These are phyloP conservation scores for Verticillium longisporum DNA, from an alignment of 2,329 filamentous ascomycete species.

Conservation along the genomic window DNA sequence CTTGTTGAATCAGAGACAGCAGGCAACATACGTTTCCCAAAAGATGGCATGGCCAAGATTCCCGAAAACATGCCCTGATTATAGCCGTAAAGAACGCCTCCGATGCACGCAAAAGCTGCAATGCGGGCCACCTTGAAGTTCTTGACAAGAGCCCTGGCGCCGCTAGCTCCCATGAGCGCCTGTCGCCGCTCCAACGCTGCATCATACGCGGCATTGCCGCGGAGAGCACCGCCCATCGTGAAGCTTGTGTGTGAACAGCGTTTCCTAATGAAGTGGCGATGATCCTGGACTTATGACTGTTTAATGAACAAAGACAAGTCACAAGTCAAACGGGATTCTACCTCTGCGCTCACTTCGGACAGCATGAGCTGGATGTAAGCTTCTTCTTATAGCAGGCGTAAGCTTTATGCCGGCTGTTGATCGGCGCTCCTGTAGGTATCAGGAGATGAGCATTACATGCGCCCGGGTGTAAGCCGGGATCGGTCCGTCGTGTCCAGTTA, in stretches of 20 bases:
- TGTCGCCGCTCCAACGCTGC: conserved; percentile 44
- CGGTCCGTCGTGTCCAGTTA: too few relatives aligned
- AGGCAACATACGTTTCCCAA: conserved; percentile 37
- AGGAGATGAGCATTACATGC: too few relatives aligned
- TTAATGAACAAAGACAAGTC: too few relatives aligned
- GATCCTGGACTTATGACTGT: too few relatives aligned
- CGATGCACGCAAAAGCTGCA: conserved; percentile 55
- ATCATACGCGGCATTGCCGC: conserved; percentile 29
- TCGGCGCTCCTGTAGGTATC: too few relatives aligned
- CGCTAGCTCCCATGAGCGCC: conserved; percentile 45
- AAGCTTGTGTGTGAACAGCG: not conserved
- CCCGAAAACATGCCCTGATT: conserved; percentile 63
- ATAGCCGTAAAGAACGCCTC: conserved; percentile 60
- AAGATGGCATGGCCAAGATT: conserved; percentile 52
- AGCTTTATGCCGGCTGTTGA: too few relatives aligned
- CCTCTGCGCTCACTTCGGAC: too few relatives aligned
- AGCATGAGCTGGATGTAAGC: too few relatives aligned
- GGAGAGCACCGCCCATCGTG: not conserved
- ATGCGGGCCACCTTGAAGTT: conserved; percentile 56
- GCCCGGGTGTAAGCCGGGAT: too few relatives aligned
- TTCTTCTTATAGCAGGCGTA: too few relatives aligned
- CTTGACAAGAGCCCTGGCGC: conserved; percentile 46
- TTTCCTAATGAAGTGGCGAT: not conserved
- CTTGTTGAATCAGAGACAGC: too few relatives aligned
- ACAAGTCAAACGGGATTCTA: too few relatives aligned